Evolutionary conservation across 169 alveolate genomes (phyloP).

Genomic region (Plasmodium fragile): DNA sequence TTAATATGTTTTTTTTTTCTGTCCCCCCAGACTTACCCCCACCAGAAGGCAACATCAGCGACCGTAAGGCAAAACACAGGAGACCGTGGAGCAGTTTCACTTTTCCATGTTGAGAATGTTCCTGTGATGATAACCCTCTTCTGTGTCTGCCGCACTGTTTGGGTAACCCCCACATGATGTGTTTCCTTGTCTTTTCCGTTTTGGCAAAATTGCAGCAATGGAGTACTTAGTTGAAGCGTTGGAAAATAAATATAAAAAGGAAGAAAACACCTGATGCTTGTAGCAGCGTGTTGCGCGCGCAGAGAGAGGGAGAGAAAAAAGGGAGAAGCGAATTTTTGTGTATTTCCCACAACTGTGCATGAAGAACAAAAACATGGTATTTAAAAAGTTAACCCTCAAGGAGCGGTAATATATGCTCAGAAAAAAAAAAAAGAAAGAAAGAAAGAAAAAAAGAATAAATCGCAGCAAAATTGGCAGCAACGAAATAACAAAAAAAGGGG

Average conservation of each 20-base stretch:
- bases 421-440: neutral
- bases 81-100: neutral
- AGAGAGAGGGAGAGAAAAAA: neutral
- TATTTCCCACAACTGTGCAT: constrained; percentile 1
- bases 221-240: constrained; percentile 67
- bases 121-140: neutral
- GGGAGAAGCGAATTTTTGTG: neutral
- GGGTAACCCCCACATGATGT: neutral
- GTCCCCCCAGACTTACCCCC: neutral
- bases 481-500: neutral
- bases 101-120: neutral
- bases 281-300: neutral
- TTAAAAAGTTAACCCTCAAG: neutral
- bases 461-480: constrained; percentile 1
- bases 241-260: constrained; percentile 69
- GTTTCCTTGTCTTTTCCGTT: neutral
- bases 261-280: constrained; percentile 31
- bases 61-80: neutral
- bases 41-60: neutral
- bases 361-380: constrained; percentile 8
- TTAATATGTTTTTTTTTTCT: too few relatives aligned
- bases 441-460: neutral
- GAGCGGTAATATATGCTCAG: neutral
- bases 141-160: neutral
- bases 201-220: constrained; percentile 54